Percentiles rank a stretch among this genome's conserved stretches.
Evolutionary conservation across 768 basidiomycete genomes (phyloP).

Genomic region (Mrakia blollopis): DNA sequence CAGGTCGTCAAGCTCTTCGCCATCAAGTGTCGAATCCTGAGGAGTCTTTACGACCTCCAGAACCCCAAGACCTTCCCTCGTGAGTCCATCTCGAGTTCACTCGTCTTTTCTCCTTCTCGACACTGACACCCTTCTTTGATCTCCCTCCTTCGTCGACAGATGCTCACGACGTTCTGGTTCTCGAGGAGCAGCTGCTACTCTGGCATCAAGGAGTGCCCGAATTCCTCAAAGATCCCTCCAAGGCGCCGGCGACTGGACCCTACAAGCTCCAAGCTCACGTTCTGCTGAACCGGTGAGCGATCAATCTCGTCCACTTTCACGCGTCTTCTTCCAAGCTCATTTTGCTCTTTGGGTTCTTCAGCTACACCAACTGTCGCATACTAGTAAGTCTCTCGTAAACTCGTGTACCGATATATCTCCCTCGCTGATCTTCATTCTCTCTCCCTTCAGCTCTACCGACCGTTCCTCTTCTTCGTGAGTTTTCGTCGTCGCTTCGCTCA

Average conservation of each 20-base stretch:
- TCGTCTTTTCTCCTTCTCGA: neutral
- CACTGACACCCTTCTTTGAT: no score
- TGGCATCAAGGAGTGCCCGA: slow-evolving; percentile 15
- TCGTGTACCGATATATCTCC: neutral
- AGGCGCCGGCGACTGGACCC: neutral
- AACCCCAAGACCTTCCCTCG: slow-evolving; percentile 1
- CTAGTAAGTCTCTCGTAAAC: neutral
- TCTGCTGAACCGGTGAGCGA: neutral
- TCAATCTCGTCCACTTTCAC: neutral
- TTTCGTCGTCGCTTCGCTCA: neutral
- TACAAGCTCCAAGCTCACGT: slow-evolving; percentile 22
- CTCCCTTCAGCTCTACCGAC: slow-evolving; percentile 12
- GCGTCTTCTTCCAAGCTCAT: neutral
- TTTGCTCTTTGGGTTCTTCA: neutral
- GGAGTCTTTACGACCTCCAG: neutral
- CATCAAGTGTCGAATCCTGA: slow-evolving; percentile 7
- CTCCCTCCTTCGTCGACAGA: neutral
- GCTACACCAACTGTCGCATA: slow-evolving; percentile 10
- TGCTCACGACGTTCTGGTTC: slow-evolving; percentile 17
- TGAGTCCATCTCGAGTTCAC: neutral
- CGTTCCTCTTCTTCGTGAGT: slow-evolving; percentile 26
- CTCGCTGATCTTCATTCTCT: neutral
- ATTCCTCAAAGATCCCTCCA: slow-evolving; percentile 14
- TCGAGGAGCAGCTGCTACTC: slow-evolving; percentile 14
- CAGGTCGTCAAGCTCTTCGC: slow-evolving; percentile 6